Conservation (phyloP, 2,329 filamentous ascomycete species). For the Sporothrix inflata region DNA sequence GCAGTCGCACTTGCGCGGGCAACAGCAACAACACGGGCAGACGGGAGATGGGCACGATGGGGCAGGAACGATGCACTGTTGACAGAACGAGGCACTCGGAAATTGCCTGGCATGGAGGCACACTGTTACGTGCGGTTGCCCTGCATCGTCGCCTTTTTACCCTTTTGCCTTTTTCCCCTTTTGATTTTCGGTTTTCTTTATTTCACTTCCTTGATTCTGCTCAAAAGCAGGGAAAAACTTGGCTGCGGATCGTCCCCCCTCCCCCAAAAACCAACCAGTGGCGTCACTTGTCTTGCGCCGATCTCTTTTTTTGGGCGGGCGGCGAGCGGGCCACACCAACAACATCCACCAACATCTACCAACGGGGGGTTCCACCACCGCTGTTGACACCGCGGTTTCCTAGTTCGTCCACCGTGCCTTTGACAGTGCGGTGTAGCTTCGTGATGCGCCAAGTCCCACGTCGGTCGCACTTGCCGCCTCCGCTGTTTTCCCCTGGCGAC, state of each 20-base stretch:
- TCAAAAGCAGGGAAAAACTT: conserved; percentile 24
- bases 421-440: conserved; percentile 10
- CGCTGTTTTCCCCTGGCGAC: background rate
- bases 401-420: conserved; percentile 3
- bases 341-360: background rate
- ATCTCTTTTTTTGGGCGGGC: conserved; percentile 15
- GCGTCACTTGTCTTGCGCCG: conserved; percentile 14
- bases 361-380: background rate
- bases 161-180: background rate
- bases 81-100: background rate
- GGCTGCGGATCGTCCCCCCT: conserved; percentile 8
- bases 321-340: conserved; percentile 13
- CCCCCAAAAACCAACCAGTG: conserved; percentile 5
- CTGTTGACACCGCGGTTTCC: conserved; percentile 4
- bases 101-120: background rate
- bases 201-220: background rate
- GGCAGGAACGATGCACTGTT: background rate
- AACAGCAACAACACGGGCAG: background rate
- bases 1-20: background rate
- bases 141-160: background rate
- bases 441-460: background rate
- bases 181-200: background rate
- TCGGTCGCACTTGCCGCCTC: conserved; percentile 7
- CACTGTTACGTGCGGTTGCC: background rate
- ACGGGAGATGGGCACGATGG: background rate